Base-by-base conservation (phyloP, 2,329 filamentous ascomycete genomes). In the Xylariaceae sp. region DNA sequence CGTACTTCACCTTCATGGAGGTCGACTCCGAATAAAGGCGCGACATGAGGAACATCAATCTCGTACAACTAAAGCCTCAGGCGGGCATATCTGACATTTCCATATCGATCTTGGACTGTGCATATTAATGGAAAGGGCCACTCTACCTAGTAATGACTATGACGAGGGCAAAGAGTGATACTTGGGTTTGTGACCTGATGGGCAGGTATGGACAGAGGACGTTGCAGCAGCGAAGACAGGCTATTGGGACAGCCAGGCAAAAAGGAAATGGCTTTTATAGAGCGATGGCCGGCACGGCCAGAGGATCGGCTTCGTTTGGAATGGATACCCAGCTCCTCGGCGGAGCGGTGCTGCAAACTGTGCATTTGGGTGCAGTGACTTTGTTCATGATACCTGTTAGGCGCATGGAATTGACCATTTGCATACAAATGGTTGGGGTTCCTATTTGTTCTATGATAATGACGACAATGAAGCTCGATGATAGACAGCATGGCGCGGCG, bases 1-100 rank as follows among this genome's bases (percentile, higher is more conserved):
- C 66, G 16, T 69, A 66, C 47, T 69, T 65, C 56, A 66, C 60
- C 19, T 60, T 66, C 9, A 69, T 68, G 65, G 67, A 68, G 39
- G 63, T 68, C 45, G 67, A 69, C 44, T 68, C 66, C 31, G 56
- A 54, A 13, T 58, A 34, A 54, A 31, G 18, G 13, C 5, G 16
- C 13, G 4, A 9, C 34, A 5, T 7, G 22, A 28, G 22, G 22
- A 28, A 7, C 7, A 5, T 28, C 22, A 28, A 28, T 28, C 22
- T 28, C 22, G 22, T 28, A 7, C 7, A 28, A 28, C 4, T 5
- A 28, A 4, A 28, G 22, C 22, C 4, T 28, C 22, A 7, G 22
- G 7, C 7, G 22, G 7, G 22, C 7, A 28, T 28, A 28, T 5
- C 22, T 28, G 22, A 28, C 4, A 5, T 4, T 28, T 28, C 7